These are phyloP conservation scores for Epichloe scottii DNA, from an alignment of 2,329 filamentous ascomycete species.

Conservation along the genomic window DNA sequence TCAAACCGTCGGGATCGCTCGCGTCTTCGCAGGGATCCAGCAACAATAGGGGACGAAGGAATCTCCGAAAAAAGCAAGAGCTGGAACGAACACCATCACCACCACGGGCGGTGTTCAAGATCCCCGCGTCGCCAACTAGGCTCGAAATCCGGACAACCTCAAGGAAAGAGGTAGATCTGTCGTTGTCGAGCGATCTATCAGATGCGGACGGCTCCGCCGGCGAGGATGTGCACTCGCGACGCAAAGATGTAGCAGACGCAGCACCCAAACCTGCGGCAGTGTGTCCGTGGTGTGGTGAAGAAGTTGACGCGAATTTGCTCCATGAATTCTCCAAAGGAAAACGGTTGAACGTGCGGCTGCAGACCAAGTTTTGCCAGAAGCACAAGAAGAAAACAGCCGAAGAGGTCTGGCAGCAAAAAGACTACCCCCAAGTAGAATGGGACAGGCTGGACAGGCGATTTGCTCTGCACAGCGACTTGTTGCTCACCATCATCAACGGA, in stretches of 20 bases:
- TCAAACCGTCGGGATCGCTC: not conserved
- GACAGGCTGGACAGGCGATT: slow-evolving; percentile 45
- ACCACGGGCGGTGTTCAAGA: slow-evolving; percentile 10
- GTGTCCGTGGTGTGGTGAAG: slow-evolving; percentile 56
- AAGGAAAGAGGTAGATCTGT: not conserved
- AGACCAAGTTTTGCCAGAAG: slow-evolving; percentile 49
- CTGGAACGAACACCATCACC: slow-evolving; percentile 7
- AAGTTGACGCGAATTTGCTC: slow-evolving; percentile 44
- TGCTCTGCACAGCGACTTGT: slow-evolving; percentile 35
- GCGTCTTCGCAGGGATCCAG: not conserved
- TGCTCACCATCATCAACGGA: slow-evolving; percentile 50
- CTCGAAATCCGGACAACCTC: not conserved
- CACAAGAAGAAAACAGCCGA: slow-evolving; percentile 46
- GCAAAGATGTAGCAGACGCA: slow-evolving; percentile 1
- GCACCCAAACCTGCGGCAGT: slow-evolving; percentile 15
- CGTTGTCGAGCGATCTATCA: not conserved
- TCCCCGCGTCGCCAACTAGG: slow-evolving; percentile 9
- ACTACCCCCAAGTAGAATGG: slow-evolving; percentile 67
- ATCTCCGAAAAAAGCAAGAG: not conserved
- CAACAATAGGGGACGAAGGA: not conserved
- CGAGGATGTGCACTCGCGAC: not conserved
- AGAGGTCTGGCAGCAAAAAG: slow-evolving; percentile 32
- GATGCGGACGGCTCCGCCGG: slow-evolving; percentile 2
- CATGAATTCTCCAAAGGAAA: slow-evolving; percentile 34
- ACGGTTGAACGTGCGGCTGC: slow-evolving; percentile 42